Conservation (phyloP, 73 alveolate genomes). For the Durusdinium trenchii region DNA sequence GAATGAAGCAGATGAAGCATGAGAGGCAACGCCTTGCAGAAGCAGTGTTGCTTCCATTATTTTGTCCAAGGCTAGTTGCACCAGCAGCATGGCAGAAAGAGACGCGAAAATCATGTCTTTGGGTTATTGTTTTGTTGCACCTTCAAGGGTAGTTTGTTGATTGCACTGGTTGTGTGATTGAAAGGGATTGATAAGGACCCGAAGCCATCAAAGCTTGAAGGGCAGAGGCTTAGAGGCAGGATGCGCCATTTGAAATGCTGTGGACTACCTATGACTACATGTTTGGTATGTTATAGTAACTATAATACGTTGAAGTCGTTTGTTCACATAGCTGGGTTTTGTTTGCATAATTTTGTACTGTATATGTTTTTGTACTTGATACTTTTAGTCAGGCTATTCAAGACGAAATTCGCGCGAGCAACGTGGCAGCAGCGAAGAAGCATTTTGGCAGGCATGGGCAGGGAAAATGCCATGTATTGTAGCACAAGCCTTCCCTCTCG, state of each 20-base stretch:
- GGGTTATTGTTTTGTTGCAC: not conserved
- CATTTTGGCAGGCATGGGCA: not conserved
- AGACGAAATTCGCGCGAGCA: slow-evolving; percentile 46
- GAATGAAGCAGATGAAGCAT: too few species aligned
- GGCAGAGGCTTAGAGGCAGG: slow-evolving; percentile 79
- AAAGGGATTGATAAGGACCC: too few species aligned
- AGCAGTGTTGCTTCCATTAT: too few species aligned
- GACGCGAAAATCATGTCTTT: not conserved
- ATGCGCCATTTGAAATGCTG: not conserved
- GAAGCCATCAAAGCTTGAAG: slow-evolving; percentile 60
- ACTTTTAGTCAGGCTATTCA: not conserved
- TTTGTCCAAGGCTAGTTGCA: slow-evolving; percentile 10
- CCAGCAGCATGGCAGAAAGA: not conserved
- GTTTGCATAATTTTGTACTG: too few species aligned
- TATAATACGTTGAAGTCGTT: not conserved
- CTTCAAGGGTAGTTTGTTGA: too few species aligned
- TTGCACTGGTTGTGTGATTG: too few species aligned
- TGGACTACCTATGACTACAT: not conserved
- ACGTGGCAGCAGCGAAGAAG: not conserved
- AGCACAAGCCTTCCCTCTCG: not conserved
- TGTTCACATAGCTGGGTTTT: too few species aligned
- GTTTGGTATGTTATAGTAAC: not conserved
- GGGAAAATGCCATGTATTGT: not conserved
- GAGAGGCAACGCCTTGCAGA: too few species aligned
- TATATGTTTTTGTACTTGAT: too few species aligned